Evolutionary conservation across 352 stramenopile genomes (phyloP), one percentile per base, ranked within the genome.

Genomic region (Aphanomyces stellatus): DNA sequence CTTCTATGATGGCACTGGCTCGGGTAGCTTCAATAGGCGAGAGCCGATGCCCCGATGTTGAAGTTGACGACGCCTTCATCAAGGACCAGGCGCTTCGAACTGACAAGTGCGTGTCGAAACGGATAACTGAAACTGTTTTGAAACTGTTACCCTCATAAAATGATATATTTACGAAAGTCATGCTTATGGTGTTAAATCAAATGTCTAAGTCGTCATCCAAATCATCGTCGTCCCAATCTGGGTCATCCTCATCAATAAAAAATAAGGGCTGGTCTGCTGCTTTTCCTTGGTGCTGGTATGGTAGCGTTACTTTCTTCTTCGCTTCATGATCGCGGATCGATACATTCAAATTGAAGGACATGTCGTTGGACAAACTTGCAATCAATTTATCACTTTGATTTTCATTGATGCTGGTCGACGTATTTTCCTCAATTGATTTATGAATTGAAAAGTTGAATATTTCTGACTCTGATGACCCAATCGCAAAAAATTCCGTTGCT

Each of bases 1-100:
- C 91, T 69, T 98, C 88, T 40, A 97, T 62, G 55, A 96, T 78
- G 24, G 86, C 85, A 49, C 82, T 88, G 22, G 83, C 86, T 22
- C 87, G 77, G 4, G 90, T 74, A 10, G 76, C 80, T 75, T 94
- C 84, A 11, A 74, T 86, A 3, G 81, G 65, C 51, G 74, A 85
- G 42, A 93, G 72, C 62, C 65, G 64, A 42, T 68, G 28, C 1
- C 17, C 25, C 24, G 65, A 34, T 34, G 59, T 51, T 65, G 57
- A 5, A 15, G 49, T n/a, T 13, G 28, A 27, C 15, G 61, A 13
- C 28, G 19, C 34, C 22, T 62, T 57, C 60, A 69, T 72, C 28
- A 27, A 19, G 46, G 37, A 8, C 8, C 17, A 43, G 17, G 8
- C 37, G 37, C 8, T 43, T 43, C 37, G 17, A 43, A 8, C 37